Conservation (phyloP, 2,329 filamentous ascomycete species). For the Aureobasidium musti region DNA sequence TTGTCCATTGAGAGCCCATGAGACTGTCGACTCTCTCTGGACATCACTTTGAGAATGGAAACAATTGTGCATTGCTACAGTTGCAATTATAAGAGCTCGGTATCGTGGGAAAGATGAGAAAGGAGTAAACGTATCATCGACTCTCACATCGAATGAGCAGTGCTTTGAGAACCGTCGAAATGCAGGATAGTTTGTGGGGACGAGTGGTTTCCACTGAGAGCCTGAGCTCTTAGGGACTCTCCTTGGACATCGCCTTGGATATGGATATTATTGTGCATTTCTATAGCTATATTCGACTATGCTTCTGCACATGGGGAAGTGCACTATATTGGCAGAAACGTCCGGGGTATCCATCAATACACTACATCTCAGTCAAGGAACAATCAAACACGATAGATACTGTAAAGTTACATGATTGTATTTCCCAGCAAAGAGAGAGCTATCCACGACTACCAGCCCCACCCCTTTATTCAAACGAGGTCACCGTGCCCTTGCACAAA, state of each 20-base stretch:
- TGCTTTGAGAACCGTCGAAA: not conserved
- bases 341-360: no score
- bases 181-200: not conserved
- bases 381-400: no score
- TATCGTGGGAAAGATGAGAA: no score
- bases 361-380: not conserved
- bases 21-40: not conserved
- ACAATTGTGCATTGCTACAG: not conserved
- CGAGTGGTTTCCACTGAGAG: not conserved
- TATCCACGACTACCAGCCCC: not conserved
- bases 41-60: not conserved
- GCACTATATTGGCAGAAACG: not conserved
- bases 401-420: not conserved
- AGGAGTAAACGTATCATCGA: not conserved
- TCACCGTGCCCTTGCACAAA: constrained; percentile 56
- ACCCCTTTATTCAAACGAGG: constrained; percentile 16
- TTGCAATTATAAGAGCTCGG: no score
- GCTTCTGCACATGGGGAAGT: not conserved
- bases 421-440: not conserved
- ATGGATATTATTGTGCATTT: not conserved
- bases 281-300: not conserved
- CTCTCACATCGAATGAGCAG: not conserved
- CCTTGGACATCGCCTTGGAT: not conserved
- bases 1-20: not conserved
- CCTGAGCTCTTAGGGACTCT: not conserved